Percentiles rank a stretch among this genome's conserved stretches.
Evolutionary conservation across 2,329 filamentous ascomycete genomes (phyloP).

Genomic region (Pseudogymnoascus sp.): DNA sequence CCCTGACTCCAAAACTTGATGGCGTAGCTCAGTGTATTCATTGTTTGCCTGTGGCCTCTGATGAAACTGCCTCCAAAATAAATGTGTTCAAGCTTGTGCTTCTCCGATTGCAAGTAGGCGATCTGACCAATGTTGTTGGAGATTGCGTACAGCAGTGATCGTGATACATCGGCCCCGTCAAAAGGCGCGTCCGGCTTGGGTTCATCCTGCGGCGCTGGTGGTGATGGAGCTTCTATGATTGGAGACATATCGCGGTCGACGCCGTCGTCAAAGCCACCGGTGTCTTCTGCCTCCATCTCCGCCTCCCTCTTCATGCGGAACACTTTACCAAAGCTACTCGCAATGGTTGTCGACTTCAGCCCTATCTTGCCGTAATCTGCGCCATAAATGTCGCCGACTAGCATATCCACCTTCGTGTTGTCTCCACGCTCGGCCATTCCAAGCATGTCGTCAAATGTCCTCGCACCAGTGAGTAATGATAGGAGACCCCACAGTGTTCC

Average conservation of each 20-base stretch:
- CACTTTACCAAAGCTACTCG: conserved; percentile 93
- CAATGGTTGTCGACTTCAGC: conserved; percentile 89
- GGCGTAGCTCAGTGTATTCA: conserved; percentile 93
- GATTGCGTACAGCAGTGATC: conserved; percentile 88
- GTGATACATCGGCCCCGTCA: conserved; percentile 74
- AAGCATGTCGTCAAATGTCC: conserved; percentile 97
- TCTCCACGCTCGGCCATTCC: conserved; percentile 84
- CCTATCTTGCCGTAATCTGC: conserved; percentile 94
- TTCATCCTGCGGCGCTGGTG: background rate
- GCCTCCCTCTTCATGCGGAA: conserved; percentile 85
- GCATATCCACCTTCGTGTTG: conserved; percentile 88
- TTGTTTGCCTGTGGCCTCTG: conserved; percentile 90
- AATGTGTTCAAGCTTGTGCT: conserved; percentile 83
- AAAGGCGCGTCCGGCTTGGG: conserved; percentile 44
- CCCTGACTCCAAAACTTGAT: conserved; percentile 98
- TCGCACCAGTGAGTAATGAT: conserved; percentile 83
- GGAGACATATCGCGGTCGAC: background rate
- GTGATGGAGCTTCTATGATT: background rate
- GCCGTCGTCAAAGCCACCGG: conserved; percentile 34
- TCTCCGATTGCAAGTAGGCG: conserved; percentile 92
- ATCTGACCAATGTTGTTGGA: conserved; percentile 99
- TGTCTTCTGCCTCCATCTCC: conserved; percentile 70
- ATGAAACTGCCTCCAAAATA: conserved; percentile 98
- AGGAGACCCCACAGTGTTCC: conserved; percentile 97
- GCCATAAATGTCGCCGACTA: conserved; percentile 97